These are phyloP conservation scores for Suillus bovinus DNA, from an alignment of 768 basidiomycete genomes.

Conservation along the genomic window DNA sequence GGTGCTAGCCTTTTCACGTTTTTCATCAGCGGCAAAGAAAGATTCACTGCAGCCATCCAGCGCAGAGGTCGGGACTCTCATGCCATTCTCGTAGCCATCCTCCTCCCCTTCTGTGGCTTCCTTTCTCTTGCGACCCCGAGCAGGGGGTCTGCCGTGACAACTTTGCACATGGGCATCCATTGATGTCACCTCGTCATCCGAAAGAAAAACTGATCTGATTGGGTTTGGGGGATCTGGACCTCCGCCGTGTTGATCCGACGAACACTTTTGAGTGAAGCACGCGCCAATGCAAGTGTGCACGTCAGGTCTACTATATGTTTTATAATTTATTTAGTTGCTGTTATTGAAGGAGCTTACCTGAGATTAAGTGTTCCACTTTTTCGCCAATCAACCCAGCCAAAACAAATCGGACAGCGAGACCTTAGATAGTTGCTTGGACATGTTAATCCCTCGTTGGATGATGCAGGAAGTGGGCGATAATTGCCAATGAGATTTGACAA, in stretches of 20 bases:
- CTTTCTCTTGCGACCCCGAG: not conserved
- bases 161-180: conserved; percentile 18
- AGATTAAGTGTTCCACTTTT: not conserved
- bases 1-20: conserved; percentile 18
- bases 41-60: conserved; percentile 33
- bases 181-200: conserved; percentile 18
- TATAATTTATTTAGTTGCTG: not conserved
- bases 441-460: not conserved
- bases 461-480: not conserved
- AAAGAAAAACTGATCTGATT: conserved; percentile 19
- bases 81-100: conserved; percentile 15
- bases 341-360: not conserved
- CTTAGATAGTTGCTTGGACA: conserved; percentile 16
- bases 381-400: conserved; percentile 15
- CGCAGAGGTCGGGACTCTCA: conserved; percentile 29
- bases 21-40: conserved; percentile 22
- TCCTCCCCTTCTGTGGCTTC: not conserved
- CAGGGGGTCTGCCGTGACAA: not conserved
- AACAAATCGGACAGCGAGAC: conserved; percentile 27
- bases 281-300: conserved; percentile 30
- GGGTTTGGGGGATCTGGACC: conserved; percentile 17
- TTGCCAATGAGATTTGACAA: conserved; percentile 19
- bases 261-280: conserved; percentile 34
- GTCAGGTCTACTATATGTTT: not conserved
- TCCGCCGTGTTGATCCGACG: conserved; percentile 12